Evolutionary conservation across 495 filamentous ascomycete species (phyloP), one percentile per base, ranked within the genome.

Genomic region (Penicillium arizonense): DNA sequence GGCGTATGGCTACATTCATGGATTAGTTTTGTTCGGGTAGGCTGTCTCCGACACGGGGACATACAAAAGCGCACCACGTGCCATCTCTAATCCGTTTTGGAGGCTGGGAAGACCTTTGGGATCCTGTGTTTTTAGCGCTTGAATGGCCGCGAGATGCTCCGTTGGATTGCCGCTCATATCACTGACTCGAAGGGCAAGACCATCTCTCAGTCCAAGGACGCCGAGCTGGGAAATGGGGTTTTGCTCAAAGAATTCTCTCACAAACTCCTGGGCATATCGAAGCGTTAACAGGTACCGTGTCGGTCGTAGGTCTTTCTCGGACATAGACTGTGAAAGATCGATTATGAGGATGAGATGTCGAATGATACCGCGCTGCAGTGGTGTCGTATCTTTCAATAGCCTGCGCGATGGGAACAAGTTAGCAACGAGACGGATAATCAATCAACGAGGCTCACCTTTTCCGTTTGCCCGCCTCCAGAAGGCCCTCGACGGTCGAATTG

Each of bases 181-280:
- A 64, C 86, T 91, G 44, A 98, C 82, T 33, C 89, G 76, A 8
- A 94, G 70, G 7, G 91, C 92, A 13, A 97, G 74, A 12, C 94
- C 94, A 69, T 97, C 95, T 38, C 87, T 84, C 83, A 96, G 92
- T 41, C 88, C 93, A 36, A 98, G 74, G 20, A 97, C 84, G 12
- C 87, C 90, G 34, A 98, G 78, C 64, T 98, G 95, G 26, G 90
- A 94, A 67, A 98, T 97, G n/a, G 94, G 94, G 54, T 98, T 98
- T 68, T 98, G 94, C 68, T 97, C 93, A 66, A 97, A 98, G 71
- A 91, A 98, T 58, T 97, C 95, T 40, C 85, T 80, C 34, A 97
- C 87, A 66, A 96, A 97, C 52, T 89, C 87, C 53, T 87, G 80
- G 40, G 91, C 88, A 73, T 92, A 95, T 58, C 85, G 85, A 53